Evolutionary conservation across 2,329 filamentous ascomycete genomes (phyloP).

Genomic region (Diaporthe nobilis): DNA sequence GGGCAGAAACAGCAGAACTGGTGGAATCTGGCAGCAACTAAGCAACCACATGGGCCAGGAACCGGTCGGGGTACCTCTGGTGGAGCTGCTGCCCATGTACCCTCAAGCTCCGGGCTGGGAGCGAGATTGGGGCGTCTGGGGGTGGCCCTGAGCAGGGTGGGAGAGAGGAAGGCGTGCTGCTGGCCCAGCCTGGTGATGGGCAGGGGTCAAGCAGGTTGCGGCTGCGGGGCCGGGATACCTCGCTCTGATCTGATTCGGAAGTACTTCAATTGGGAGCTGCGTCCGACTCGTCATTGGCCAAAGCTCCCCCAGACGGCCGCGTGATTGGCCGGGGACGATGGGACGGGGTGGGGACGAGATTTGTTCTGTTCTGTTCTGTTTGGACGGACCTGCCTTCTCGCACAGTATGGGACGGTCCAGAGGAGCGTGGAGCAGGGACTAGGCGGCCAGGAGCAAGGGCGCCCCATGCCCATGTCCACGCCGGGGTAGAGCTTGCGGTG

Average conservation of each 20-base stretch:
- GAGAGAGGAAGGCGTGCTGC: not conserved
- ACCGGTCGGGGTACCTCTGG: slow-evolving; percentile 17
- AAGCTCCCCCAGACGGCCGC: slow-evolving; percentile 30
- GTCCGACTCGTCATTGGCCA: slow-evolving; percentile 35
- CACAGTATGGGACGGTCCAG: slow-evolving; percentile 32
- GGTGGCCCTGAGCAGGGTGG: slow-evolving; percentile 7
- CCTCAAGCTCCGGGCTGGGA: slow-evolving; percentile 20
- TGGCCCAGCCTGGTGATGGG: slow-evolving; percentile 26
- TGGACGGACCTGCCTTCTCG: slow-evolving; percentile 11
- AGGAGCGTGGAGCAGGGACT: slow-evolving; percentile 29
- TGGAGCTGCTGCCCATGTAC: slow-evolving; percentile 21
- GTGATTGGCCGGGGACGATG: slow-evolving; percentile 17
- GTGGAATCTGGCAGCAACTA: slow-evolving; percentile 11
- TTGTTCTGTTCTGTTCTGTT: slow-evolving; percentile 28
- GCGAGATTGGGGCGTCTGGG: slow-evolving; percentile 35
- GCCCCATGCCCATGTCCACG: slow-evolving; percentile 20
- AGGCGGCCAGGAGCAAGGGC: slow-evolving; percentile 12
- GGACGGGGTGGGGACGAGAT: slow-evolving; percentile 9
- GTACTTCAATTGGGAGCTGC: slow-evolving; percentile 26
- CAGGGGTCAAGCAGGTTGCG: slow-evolving; percentile 26
- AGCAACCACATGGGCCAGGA: slow-evolving; percentile 7
- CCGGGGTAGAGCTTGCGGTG: slow-evolving; percentile 32
- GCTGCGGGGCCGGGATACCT: slow-evolving; percentile 30
- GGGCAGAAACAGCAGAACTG: not conserved
- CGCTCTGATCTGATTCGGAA: not conserved